Percentiles rank a stretch among this genome's conserved stretches.
Conservation (phyloP, 2,329 filamentous ascomycete genomes). For the Stagonosporopsis vannaccii region DNA sequence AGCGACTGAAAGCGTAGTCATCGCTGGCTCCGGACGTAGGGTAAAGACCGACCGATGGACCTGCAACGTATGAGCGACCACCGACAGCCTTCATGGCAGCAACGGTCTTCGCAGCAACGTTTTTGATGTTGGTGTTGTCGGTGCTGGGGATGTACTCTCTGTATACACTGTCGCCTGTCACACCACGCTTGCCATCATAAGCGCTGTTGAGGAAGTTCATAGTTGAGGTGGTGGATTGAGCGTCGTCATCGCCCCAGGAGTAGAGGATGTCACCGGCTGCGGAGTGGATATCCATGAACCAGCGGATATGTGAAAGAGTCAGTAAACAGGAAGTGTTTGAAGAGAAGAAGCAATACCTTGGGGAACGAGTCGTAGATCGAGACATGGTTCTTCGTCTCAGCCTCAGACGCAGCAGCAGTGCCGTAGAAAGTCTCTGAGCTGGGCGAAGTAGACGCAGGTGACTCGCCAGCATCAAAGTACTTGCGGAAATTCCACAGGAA, state of each 20-base stretch:
- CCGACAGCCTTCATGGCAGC: conserved; percentile 50
- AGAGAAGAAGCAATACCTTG: conserved; percentile 27
- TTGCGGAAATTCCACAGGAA: conserved; percentile 63
- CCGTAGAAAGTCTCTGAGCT: conserved; percentile 60
- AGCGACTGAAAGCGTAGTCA: conserved; percentile 51
- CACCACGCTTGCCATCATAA: conserved; percentile 61
- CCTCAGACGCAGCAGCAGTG: conserved; percentile 60
- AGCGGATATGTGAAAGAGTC: conserved; percentile 49
- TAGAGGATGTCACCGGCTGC: conserved; percentile 62
- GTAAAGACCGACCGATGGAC: conserved; percentile 49
- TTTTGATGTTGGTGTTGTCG: conserved; percentile 45
- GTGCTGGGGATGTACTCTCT: conserved; percentile 51
- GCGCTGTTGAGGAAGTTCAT: conserved; percentile 63
- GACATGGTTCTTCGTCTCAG: conserved; percentile 63
- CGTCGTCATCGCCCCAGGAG: conserved; percentile 64
- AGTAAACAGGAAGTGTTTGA: background rate
- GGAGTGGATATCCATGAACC: conserved; percentile 68
- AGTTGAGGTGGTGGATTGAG: conserved; percentile 54
- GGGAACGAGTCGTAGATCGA: conserved; percentile 60
- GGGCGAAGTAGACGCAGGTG: conserved; percentile 55
- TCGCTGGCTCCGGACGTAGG: conserved; percentile 49
- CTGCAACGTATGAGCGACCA: conserved; percentile 42
- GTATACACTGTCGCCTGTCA: conserved; percentile 61
- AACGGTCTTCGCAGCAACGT: conserved; percentile 43
- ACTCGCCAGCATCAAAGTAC: conserved; percentile 53